Evolutionary conservation across 1,139 yeast genomes (phyloP), one percentile per base, ranked within the genome.

Genomic region (Geotrichum citri-aurantii): DNA sequence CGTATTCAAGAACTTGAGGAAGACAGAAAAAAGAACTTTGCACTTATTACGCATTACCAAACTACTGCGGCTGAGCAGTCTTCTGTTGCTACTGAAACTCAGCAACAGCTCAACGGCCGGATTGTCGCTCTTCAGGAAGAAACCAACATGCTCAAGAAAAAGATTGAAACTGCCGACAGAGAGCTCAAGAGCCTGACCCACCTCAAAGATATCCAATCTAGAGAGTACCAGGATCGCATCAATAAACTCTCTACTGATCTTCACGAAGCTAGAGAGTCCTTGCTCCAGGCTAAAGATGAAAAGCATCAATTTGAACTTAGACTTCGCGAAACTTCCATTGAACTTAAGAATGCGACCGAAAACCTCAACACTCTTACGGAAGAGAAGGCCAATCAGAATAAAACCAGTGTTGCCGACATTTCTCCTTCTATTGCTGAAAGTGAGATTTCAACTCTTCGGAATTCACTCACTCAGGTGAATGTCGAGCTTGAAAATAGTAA

Each of bases 141-240:
- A 53, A 62, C 81, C 27, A 58, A 69, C 1, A 62, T 65, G 0
- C 72, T 81, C 51, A 83, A 82, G 64, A 74, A 76, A 5, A 81
- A 78, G 61, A 74, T 86, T 48, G 77, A 76, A 11, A 79, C 79
- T 49, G 80, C 82, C 62, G 81, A 79, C 37, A 68, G 65, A 27
- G 74, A 71, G 47, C 54, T 68, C 14, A 65, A 65, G 57, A 60
- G 61, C 26, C 54, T 65, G 5, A 55, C 64, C 1, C 63, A 63
- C 11, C 65, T 68, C 27, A 65, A 64, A 33, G 73, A 71, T 19
- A 55, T 62, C 11, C 74, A 71, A 19, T 53, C 62, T 11, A 55
- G 79, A 61, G 83, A 88, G 52, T 87, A 84, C 66, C 89, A 86
- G 66, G 77, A 81, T 21, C 84, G 85, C 68, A 77, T 88, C 59